phyloP scores from a whole-genome alignment of 129 eudicot genomes.

The Oenanthe sinensis region DNA sequence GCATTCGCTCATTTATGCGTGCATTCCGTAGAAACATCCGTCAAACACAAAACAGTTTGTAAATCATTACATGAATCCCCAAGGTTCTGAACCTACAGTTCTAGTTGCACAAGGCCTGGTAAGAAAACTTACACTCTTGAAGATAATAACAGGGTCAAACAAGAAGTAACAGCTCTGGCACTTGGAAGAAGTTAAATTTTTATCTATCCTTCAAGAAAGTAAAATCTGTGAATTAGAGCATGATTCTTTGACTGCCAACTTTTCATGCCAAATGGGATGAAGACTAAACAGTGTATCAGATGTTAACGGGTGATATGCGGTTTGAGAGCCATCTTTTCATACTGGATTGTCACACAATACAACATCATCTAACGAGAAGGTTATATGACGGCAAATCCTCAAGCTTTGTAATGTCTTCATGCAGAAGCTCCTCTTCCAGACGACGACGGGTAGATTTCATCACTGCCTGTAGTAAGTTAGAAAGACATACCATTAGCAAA shows the following conservation, averaged over 20 bases:
- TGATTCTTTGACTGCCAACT: background rate
- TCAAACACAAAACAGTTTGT: background rate
- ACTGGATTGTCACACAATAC: conserved; percentile 5
- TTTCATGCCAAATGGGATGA: background rate
- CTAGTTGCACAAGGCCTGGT: background rate
- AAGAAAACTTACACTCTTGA: conserved; percentile 1
- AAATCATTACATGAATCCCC: background rate
- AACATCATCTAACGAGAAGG: conserved; percentile 44
- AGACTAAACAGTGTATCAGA: background rate
- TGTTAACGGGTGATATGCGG: background rate
- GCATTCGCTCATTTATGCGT: background rate
- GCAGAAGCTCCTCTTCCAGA: conserved; percentile 85
- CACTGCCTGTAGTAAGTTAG: conserved; percentile 52
- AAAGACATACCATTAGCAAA: background rate
- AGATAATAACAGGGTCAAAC: conserved; percentile 12
- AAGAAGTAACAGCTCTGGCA: background rate
- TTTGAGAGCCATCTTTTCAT: background rate
- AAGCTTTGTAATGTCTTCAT: conserved; percentile 62
- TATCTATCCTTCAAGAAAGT: background rate
- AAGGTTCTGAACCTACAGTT: background rate
- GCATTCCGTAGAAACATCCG: background rate
- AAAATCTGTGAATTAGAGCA: background rate
- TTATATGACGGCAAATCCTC: conserved; percentile 87
- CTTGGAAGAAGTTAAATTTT: background rate
- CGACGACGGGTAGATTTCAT: conserved; percentile 98